These are phyloP conservation scores for Acacia pycnantha DNA, from an alignment of 331 rosid species.

Conservation along the genomic window DNA sequence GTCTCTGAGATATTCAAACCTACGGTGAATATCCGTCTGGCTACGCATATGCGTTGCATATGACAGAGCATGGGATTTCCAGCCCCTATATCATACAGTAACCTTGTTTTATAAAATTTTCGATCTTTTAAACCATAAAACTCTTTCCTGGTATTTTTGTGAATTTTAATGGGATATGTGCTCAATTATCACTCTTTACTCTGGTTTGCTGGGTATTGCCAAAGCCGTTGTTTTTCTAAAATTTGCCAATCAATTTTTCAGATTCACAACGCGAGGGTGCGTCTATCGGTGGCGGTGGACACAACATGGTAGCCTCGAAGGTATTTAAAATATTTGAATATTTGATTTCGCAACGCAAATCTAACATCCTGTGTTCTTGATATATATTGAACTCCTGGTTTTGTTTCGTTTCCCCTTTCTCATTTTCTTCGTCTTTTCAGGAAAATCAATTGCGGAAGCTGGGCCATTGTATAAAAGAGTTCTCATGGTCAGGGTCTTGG, in stretches of 20 bases:
- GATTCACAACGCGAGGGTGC: slow-evolving; percentile 30
- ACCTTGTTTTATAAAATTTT: background rate
- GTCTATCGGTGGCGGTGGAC: slow-evolving; percentile 27
- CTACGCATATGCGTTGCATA: background rate
- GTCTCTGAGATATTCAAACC: background rate
- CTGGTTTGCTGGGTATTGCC: background rate
- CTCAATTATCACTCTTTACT: background rate
- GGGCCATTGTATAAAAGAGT: slow-evolving; percentile 37
- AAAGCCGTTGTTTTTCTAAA: background rate
- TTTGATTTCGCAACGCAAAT: background rate
- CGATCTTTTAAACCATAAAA: background rate
- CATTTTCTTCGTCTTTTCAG: slow-evolving; percentile 27
- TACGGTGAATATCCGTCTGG: background rate
- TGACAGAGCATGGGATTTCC: background rate
- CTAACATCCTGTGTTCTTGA: background rate
- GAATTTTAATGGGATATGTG: background rate
- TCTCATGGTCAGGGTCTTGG: slow-evolving; percentile 69
- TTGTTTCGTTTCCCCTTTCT: background rate
- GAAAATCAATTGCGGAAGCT: slow-evolving; percentile 41
- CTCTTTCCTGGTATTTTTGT: background rate
- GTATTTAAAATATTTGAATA: slow-evolving; percentile 40
- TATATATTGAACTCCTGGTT: too few relatives aligned
- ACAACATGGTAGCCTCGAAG: slow-evolving; percentile 42
- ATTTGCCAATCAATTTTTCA: slow-evolving; percentile 25
- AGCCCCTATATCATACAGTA: background rate